Percentiles rank a stretch among this genome's conserved stretches.
phyloP scores from a whole-genome alignment of 306 rosid species.

The Cucumis hystrix region DNA sequence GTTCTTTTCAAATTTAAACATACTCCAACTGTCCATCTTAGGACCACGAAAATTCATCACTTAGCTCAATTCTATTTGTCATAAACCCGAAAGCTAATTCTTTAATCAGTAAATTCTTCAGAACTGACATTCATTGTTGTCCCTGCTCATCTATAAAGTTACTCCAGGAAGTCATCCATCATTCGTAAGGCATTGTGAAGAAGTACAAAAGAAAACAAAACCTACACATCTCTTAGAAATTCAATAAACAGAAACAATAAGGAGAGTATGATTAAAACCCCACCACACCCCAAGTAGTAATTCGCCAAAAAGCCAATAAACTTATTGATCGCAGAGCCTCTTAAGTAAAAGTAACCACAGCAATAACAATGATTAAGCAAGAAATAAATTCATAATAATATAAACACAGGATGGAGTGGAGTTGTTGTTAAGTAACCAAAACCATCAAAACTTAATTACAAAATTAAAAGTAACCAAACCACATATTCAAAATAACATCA shows the following conservation, averaged over 20 bases:
- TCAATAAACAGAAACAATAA: neutral
- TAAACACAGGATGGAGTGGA: neutral
- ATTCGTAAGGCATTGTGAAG: neutral
- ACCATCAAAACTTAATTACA: neutral
- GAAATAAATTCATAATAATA: neutral
- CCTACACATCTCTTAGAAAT: neutral
- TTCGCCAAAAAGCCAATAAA: neutral
- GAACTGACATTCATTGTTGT: neutral
- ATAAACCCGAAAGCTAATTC: neutral
- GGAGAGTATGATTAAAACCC: neutral
- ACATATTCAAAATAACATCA: neutral
- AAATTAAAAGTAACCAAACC: neutral
- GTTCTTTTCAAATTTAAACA: neutral
- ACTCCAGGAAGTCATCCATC: neutral
- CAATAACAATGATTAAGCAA: neutral
- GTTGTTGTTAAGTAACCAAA: neutral
- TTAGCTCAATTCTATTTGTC: neutral
- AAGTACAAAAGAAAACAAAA: neutral
- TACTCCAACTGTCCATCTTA: neutral
- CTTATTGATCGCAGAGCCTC: neutral
- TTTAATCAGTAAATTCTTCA: neutral
- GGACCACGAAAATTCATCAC: neutral
- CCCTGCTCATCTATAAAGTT: neutral
- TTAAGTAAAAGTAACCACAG: neutral
- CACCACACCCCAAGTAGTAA: neutral